Evolutionary conservation across 179 eudicot genomes (phyloP), one percentile per base, ranked within the genome.

Genomic region (Pouteria campechiana): DNA sequence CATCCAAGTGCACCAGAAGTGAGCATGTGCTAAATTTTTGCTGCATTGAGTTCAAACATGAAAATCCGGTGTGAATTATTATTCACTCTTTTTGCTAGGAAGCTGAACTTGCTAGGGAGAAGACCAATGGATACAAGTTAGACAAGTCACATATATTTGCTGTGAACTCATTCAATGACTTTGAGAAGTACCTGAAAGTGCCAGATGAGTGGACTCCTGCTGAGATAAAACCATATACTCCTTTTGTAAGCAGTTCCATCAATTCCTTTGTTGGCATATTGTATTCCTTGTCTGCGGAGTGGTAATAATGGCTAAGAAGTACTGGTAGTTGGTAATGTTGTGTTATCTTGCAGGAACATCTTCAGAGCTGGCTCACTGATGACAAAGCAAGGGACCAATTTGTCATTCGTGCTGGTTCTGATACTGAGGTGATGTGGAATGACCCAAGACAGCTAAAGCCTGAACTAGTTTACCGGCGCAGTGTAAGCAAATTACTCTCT

Each of bases 201-300:
- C 98, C 98, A 22, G 79, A 90, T 55, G 87, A 86, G 49, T 90
- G 98, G 98, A 92, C 98, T 19, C 92, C 96, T 18, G 87, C 98
- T 15, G 94, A 90, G 55, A 63, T 69, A 27, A 80, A 73, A 51
- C 94, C 94, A 6, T 90, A 90, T 44, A 33, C 52, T 40, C 94
- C 96, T 41, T 80, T 76, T 63, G 98, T 88, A 76, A 44, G 50
- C 27, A 44, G 25, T 30, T 49, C 31, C 32, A 52, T 37, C 34
- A 22, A 43, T 65, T 46, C 3, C 30, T 33, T 16, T 9, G 24
- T 37, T 23, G n/a, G 5, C 9, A 3, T 45, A 2, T n/a, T 11
- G 12, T 23, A 9, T 19, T 10, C 19, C 20, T 12, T 17, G 6
- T 17, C 14, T 18, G 14, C 7, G 17, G 9, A 6, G 23, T 33